Base-by-base conservation (phyloP, 306 rosid genomes). In the Cyclanthera cordifolia region DNA sequence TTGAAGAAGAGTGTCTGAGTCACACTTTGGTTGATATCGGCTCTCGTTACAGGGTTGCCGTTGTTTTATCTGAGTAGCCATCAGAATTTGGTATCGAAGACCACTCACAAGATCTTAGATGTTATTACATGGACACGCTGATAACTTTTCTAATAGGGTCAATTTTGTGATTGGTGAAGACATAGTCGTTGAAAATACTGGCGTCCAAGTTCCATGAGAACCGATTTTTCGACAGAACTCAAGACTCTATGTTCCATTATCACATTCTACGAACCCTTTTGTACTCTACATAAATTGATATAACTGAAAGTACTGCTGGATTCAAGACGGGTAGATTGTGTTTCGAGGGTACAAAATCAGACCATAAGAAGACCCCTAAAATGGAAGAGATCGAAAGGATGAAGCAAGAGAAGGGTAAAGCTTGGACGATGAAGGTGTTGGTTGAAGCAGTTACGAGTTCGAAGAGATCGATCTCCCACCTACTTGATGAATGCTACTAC, bases 381-480 rank as follows among this genome's bases (percentile, higher is more conserved):
- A 77, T 94, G 77, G 85, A 79, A 21, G 80, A 81, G 81, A 82
- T 94, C 75, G 91, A 86, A 46, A 61, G 67, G 79, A 86, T 94
- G 85, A 94, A 87, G 75, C 90, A 81, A 55, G 97, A 86, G 67
- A 93, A 86, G 75, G 95, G 90, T 74, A 86, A 95, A 8, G 88
- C 99, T 6, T 90, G 97, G 97, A 94, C 95, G 5, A 90, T 94
- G 97, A 94, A 94, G 84, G 82, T 78, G 47, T 78, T 94, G 85
- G 82, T 88, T 28, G 95, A 94, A 61, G 97, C 91, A 46, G 87
- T 90, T 76, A 63, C 79, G 20, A 86, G 75, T 77, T 90, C 96
- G 20, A 82, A 96, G 73, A 78, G 86, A 32, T 82, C 95, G 60
- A 79, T 93, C 67, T 90, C 96, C 5, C 74, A 76, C 55, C 52